A percentile compares a stretch with the other conserved stretches of the same genome.
These are phyloP conservation scores for Exserohilum rostratum DNA, from an alignment of 2,329 filamentous ascomycete genomes.

Conservation along the genomic window DNA sequence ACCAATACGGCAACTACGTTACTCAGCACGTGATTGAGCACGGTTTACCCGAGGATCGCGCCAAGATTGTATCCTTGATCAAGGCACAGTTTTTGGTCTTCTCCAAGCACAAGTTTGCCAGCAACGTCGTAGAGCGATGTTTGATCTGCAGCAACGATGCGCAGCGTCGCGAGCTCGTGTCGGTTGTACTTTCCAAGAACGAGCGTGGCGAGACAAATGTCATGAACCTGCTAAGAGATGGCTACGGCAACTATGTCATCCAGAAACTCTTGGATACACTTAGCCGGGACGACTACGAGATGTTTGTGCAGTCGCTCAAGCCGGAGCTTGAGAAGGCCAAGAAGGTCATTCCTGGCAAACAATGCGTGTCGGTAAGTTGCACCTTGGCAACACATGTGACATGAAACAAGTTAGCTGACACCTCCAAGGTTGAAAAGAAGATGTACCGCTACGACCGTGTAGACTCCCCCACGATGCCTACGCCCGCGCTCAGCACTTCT, in stretches of 20 bases:
- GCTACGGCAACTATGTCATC: conserved; percentile 95
- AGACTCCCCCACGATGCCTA: conserved; percentile 45
- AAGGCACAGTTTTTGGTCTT: conserved; percentile 72
- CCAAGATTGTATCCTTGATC: conserved; percentile 75
- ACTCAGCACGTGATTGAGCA: conserved; percentile 88
- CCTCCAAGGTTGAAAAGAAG: conserved; percentile 53
- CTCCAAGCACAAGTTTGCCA: conserved; percentile 95
- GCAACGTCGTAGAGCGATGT: conserved; percentile 96
- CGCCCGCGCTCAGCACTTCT: conserved; percentile 71
- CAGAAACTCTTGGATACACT: conserved; percentile 75
- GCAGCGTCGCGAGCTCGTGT: conserved; percentile 72
- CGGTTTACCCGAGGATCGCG: conserved; percentile 74
- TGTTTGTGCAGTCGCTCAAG: conserved; percentile 50
- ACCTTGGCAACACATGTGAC: not conserved
- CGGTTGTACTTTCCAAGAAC: conserved; percentile 53
- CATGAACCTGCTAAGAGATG: conserved; percentile 81
- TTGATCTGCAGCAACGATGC: conserved; percentile 72
- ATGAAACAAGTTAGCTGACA: conserved; percentile 8
- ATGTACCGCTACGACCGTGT: conserved; percentile 52
- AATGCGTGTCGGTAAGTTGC: conserved; percentile 48
- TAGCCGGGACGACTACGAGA: conserved; percentile 48
- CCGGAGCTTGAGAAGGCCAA: conserved; percentile 55
- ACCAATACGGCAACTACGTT: conserved; percentile 96
- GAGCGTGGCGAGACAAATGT: conserved; percentile 73
- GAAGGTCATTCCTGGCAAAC: conserved; percentile 50